A percentile compares a stretch with the other conserved stretches of the same genome.
These are phyloP conservation scores for Stereum hirsutum DNA, from an alignment of 1,284 basidiomycete genomes.

Conservation along the genomic window DNA sequence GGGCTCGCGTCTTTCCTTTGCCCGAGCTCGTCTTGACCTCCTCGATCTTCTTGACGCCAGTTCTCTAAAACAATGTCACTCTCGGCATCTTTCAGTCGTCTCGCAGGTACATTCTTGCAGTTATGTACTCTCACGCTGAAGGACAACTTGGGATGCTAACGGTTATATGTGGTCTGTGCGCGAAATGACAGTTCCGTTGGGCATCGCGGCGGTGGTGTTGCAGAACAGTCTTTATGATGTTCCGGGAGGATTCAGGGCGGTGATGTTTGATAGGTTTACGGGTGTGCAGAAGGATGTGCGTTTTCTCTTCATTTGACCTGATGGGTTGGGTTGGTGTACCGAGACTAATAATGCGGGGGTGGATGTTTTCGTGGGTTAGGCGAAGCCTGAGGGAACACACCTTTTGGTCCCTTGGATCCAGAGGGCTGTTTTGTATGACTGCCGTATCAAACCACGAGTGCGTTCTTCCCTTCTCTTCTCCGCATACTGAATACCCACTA, in stretches of 20 bases:
- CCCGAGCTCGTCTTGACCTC: no score
- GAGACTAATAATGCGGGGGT: neutral
- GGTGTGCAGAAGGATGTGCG: conserved; percentile 79
- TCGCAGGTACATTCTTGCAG: conserved; percentile 29
- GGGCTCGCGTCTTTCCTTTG: no score
- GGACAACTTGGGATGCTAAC: no score
- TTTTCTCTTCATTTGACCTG: neutral
- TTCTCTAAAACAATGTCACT: conserved; percentile 8
- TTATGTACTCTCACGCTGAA: no score
- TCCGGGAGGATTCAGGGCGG: conserved; percentile 87
- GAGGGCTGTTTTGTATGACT: conserved; percentile 94
- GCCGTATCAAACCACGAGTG: conserved; percentile 92
- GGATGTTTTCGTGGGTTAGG: conserved; percentile 32
- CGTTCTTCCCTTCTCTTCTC: conserved; percentile 17
- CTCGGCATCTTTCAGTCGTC: conserved; percentile 18
- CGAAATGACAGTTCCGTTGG: conserved; percentile 76
- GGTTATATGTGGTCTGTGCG: no score
- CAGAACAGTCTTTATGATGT: conserved; percentile 90
- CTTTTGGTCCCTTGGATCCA: conserved; percentile 95
- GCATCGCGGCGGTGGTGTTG: conserved; percentile 53
- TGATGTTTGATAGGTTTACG: conserved; percentile 97
- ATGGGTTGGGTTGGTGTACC: neutral
- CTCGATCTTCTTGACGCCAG: no score
- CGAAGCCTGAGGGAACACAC: conserved; percentile 93
- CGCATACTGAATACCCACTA: neutral